Conservation (phyloP, 345 rosid genomes). For the Rubroshorea leprosula region DNA sequence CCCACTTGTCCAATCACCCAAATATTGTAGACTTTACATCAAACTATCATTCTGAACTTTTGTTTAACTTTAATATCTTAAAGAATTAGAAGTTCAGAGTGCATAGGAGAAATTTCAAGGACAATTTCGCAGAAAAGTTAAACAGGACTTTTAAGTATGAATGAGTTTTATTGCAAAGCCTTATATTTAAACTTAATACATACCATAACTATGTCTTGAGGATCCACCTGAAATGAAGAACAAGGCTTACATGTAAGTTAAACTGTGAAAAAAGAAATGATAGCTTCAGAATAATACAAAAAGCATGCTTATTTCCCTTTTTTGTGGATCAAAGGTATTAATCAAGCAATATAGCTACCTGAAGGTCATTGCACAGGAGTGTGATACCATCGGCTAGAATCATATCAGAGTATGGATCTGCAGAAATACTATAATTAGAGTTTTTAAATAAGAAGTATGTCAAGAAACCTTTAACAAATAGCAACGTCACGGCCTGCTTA, state of each 20-base stretch:
- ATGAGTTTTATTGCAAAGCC: neutral
- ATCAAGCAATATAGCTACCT: conserved; percentile 34
- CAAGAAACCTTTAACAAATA: neutral
- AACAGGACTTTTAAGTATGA: too few species aligned
- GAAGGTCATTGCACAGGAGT: conserved; percentile 65
- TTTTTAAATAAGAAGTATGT: neutral
- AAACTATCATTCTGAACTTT: too few species aligned
- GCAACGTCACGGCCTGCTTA: neutral
- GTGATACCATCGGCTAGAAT: conserved; percentile 63
- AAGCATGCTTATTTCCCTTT: too few species aligned
- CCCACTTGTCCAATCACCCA: neutral
- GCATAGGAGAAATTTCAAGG: neutral
- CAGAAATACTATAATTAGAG: conserved; percentile 10
- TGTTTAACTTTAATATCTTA: too few species aligned
- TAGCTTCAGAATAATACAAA: neutral
- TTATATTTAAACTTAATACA: conserved; percentile 17
- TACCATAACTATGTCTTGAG: conserved; percentile 94
- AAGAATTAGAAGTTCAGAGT: neutral
- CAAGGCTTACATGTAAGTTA: conserved; percentile 17
- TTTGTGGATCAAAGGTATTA: neutral
- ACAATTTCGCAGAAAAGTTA: neutral
- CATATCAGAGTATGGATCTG: conserved; percentile 66
- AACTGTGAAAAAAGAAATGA: conserved; percentile 1
- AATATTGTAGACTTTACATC: too few species aligned
- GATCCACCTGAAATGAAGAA: conserved; percentile 72